Evolutionary conservation across 176 grass and related monocot species (phyloP).

Genomic region (Oropetium thomaeum): DNA sequence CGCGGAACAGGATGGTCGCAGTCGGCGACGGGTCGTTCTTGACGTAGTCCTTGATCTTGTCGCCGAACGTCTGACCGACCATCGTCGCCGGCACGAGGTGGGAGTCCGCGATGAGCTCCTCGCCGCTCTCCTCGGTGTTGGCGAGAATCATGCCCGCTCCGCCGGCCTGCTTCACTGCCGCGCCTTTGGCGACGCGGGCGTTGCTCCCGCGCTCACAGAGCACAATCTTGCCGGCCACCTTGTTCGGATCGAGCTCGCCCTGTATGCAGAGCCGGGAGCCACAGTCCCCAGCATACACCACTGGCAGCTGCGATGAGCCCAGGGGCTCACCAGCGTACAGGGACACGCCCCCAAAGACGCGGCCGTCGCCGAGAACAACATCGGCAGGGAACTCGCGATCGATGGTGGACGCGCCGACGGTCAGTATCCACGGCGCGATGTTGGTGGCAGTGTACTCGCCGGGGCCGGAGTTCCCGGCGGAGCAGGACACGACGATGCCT

Average conservation of each 20-base stretch:
- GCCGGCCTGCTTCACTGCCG: constrained; percentile 58
- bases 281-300: constrained; percentile 58
- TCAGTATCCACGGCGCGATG: constrained; percentile 85
- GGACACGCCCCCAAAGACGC: constrained; percentile 49
- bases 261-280: constrained; percentile 49
- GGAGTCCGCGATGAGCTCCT: constrained; percentile 84
- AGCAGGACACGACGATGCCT: constrained; percentile 76
- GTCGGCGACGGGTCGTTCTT: constrained; percentile 54
- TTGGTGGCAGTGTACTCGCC: constrained; percentile 56
- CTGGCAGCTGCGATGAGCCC: constrained; percentile 35
- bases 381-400: constrained; percentile 77
- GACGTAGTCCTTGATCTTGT: constrained; percentile 67
- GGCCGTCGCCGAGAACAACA: constrained; percentile 57
- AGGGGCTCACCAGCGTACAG: constrained; percentile 59
- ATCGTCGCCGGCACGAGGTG: constrained; percentile 83
- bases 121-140: constrained; percentile 69
- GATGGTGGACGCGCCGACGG: constrained; percentile 68
- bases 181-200: constrained; percentile 69
- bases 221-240: constrained; percentile 76
- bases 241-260: constrained; percentile 41
- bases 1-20: constrained; percentile 67
- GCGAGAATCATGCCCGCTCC: constrained; percentile 68
- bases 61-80: constrained; percentile 65
- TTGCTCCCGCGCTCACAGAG: constrained; percentile 62
- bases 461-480: constrained; percentile 73